Evolutionary conservation across 306 rosid species (phyloP), one percentile per base, ranked within the genome.

Genomic region (Cicer judaicum): DNA sequence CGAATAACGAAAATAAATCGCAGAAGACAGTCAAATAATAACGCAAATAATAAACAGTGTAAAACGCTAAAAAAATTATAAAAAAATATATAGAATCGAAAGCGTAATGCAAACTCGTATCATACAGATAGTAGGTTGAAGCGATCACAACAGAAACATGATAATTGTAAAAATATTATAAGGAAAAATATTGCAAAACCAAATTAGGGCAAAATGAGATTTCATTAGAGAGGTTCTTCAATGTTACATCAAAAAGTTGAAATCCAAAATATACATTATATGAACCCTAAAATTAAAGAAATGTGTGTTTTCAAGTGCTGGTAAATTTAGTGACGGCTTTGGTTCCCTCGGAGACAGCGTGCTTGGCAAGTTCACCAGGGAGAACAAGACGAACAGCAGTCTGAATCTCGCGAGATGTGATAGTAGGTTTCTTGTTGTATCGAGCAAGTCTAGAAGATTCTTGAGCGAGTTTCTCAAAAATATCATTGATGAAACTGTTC

Each of bases 241-340:
- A 10, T 34, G 5, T 1, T 47, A 16, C 52, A 38, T 12, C 8
- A 1, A 38, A 38, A 44, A 1, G 8, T 18, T 4, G 1, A 0
- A 7, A 59, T 48, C 4, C 70, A 59, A 77, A 68, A 46, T 48
- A 2, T 49, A 78, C 44, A 48, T 29, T 16, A 2, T 1, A 8
- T 5, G 18, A 68, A 59, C 70, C 76, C 63, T 68, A 68, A 68
- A 68, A 8, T 56, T 2, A 0, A 4, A 57, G 0, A 68, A 2
- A 10, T 0, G 8, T 0, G 0, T 0, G 1, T 0, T 7, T 3
- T 79, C 38, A 84, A 46, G 82, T 72, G 52, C 87, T 84, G 0
- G 87, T 84, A 10, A 84, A 84, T 13, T 84, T 84, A 1, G 88
- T 85, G 6, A 85, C 87, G 0, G 87, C 87, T 66, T 85, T 85